Percentiles rank a stretch among this genome's conserved stretches.
Conservation (phyloP, 495 filamentous ascomycete species). For the Clohesyomyces aquaticus region DNA sequence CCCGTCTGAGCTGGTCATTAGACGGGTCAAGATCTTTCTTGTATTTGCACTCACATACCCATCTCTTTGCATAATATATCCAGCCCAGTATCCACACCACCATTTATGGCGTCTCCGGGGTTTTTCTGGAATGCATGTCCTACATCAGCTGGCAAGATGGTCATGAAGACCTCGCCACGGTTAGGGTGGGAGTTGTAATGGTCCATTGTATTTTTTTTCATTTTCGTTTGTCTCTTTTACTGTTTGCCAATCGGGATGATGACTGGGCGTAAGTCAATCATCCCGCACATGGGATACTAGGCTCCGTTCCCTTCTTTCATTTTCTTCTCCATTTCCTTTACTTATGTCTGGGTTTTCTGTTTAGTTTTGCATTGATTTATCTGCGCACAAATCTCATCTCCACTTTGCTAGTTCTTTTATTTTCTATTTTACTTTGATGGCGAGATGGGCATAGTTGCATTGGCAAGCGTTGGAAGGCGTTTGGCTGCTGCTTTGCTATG, state of each 20-base stretch:
- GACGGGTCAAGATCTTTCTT: constrained; percentile 28
- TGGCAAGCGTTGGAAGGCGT: too few species aligned
- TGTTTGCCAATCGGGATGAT: not conserved
- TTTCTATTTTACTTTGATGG: too few species aligned
- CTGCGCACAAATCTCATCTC: too few species aligned
- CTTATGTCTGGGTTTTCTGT: not conserved
- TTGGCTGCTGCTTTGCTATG: too few species aligned
- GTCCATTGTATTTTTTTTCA: not conserved
- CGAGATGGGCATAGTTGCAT: too few species aligned
- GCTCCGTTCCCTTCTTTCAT: not conserved
- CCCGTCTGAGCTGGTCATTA: constrained; percentile 34
- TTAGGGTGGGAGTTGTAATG: constrained; percentile 7
- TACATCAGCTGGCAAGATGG: not conserved
- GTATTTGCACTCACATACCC: constrained; percentile 25
- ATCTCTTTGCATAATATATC: constrained; percentile 36
- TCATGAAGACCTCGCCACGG: not conserved
- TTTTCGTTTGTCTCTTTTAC: not conserved
- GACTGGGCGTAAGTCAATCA: not conserved
- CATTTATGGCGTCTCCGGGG: constrained; percentile 31
- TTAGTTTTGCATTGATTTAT: not conserved
- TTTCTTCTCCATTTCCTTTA: constrained; percentile 1
- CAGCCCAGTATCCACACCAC: not conserved
- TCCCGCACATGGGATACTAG: not conserved
- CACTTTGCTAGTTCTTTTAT: too few species aligned
- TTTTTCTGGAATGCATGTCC: constrained; percentile 4